These are phyloP conservation scores for Fusarium compactum DNA, from an alignment of 2,329 filamentous ascomycete genomes.

Conservation along the genomic window DNA sequence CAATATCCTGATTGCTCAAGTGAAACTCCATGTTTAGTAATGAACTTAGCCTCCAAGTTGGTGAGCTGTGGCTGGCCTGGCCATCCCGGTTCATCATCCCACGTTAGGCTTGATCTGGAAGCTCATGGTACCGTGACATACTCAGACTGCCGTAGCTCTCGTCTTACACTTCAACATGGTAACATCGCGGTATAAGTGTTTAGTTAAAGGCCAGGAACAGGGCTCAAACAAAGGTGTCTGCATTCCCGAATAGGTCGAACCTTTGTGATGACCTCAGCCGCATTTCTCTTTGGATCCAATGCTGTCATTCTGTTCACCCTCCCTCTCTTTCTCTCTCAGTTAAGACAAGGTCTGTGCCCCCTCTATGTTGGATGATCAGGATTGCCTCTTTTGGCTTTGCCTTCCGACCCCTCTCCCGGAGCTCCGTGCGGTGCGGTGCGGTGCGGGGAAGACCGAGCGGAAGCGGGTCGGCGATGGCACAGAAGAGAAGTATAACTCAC, in stretches of 20 bases:
- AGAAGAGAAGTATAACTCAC: background rate
- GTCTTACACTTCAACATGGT: background rate
- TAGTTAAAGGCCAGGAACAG: background rate
- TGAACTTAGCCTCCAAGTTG: background rate
- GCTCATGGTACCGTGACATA: conserved; percentile 2
- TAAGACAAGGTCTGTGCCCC: background rate
- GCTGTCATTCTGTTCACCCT: conserved; percentile 7
- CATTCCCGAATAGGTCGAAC: conserved; percentile 1
- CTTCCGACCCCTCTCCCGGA: conserved; percentile 23
- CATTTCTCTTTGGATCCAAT: background rate
- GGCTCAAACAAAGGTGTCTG: conserved; percentile 7
- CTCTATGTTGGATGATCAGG: background rate
- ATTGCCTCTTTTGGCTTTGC: conserved; percentile 31
- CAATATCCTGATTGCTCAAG: background rate
- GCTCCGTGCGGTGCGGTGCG: conserved; percentile 20
- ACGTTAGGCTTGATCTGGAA: conserved; percentile 4
- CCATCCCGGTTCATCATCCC: conserved; percentile 16
- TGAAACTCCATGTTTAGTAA: conserved; percentile 7
- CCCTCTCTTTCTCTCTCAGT: background rate
- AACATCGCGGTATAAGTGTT: conserved; percentile 18
- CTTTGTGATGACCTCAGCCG: conserved; percentile 25
- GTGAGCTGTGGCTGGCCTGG: conserved; percentile 12
- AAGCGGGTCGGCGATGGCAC: conserved; percentile 14
- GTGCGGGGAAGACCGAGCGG: conserved; percentile 15
- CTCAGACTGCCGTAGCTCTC: conserved; percentile 10